Base-by-base conservation (phyloP, 306 rosid genomes). In the Quercus bicolor region DNA sequence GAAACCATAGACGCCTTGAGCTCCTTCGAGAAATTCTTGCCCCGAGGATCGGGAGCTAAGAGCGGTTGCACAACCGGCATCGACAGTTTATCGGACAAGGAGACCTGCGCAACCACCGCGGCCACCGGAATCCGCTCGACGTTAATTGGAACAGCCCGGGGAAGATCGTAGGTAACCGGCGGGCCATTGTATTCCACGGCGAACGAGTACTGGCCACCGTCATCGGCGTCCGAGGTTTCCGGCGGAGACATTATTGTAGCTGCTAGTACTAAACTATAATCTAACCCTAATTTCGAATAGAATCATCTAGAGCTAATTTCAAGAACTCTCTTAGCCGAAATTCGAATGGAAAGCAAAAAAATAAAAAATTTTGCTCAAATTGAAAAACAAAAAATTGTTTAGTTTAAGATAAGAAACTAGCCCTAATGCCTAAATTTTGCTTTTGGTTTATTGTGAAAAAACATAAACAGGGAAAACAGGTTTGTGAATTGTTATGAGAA, bases 1-100 rank as follows among this genome's bases (percentile, higher is more conserved):
- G 96, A 93, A 57, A 93, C 97, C 64, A 91, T 87, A 64, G 90
- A 69, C 76, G 80, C 34, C 21, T 80, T 82, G 40, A 89, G 90
- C 86, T 89, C 98, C 64, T 81, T 88, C 5, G 94, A 91, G 74
- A 93, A 87, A 56, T 80, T 77, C 20, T 83, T 89, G 62, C 73
- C 56, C 40, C 83, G 75, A 56, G 80, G 70, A 59, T 84, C 88
- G 59, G 89, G 87, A 6, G 91, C 83, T 1, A 87, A 57, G 15
- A 94, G 85, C 70, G 97, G 93, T 65, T 96, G 98, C 60, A 91
- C 99, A 64, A 96, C 99, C 7, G 99, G 98, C 85, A 93, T 68
- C 3, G 91, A 78, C 55, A 88, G 19, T 14, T 85, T 84, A 56
- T 88, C 85, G 7, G 90, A 65, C 48, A 88, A 40, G 2, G 90